These are phyloP conservation scores for Debaryomyces sp. DNA, from an alignment of 1,139 yeast species.

Conservation along the genomic window DNA sequence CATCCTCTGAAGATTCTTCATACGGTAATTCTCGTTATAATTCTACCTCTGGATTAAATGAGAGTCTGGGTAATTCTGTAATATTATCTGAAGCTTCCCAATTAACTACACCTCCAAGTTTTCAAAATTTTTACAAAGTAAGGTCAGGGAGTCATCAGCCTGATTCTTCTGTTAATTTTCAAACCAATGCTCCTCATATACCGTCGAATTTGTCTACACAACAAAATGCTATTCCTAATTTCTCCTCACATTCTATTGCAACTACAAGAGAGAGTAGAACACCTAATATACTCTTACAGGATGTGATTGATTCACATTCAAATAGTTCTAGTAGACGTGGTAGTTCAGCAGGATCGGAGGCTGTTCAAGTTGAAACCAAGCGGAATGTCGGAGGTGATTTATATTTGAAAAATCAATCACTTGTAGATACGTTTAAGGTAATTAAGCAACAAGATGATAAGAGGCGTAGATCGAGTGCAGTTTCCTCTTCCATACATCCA, in stretches of 20 bases:
- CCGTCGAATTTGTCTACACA: conserved; percentile 20
- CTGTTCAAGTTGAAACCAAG: conserved; percentile 51
- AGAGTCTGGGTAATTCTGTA: conserved; percentile 26
- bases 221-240: conserved; percentile 1
- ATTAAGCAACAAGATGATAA: conserved; percentile 51
- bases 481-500: conserved; percentile 21
- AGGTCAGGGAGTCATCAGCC: conserved; percentile 5
- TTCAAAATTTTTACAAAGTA: conserved; percentile 7
- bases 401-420: conserved; percentile 50
- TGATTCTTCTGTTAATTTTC: conserved; percentile 2
- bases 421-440: conserved; percentile 51
- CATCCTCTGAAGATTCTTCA: conserved; percentile 40
- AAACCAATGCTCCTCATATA: conserved; percentile 16
- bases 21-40: conserved; percentile 18
- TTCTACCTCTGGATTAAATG: conserved; percentile 14
- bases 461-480: conserved; percentile 42
- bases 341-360: conserved; percentile 42
- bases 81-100: conserved; percentile 38
- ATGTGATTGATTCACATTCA: conserved; percentile 36
- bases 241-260: conserved; percentile 28
- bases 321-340: conserved; percentile 36
- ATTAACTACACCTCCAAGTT: conserved; percentile 15
- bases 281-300: conserved; percentile 32
- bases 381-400: conserved; percentile 60
- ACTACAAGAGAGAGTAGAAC: conserved; percentile 36